Evolutionary conservation across 75 land plant genomes (phyloP).

Genomic region (Pinus tabuliformis): DNA sequence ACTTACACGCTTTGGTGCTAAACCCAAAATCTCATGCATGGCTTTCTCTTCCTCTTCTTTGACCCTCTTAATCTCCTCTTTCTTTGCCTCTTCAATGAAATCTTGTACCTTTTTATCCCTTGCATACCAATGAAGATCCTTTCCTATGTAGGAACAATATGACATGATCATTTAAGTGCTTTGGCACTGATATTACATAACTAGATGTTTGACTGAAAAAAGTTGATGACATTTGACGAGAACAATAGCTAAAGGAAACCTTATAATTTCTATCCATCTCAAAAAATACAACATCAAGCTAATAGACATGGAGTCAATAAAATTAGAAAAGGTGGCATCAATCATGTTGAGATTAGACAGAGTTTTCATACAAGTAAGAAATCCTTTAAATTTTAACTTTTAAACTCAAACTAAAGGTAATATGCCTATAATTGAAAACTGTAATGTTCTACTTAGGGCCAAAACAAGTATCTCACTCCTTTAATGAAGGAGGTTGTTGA

Average conservation of each 20-base stretch:
- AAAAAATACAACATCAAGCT: not conserved
- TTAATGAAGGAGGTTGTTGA: no score
- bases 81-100: conserved; percentile 44
- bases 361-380: not conserved
- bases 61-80: conserved; percentile 77
- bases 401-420: no score
- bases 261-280: not conserved
- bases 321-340: not conserved
- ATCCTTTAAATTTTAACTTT: no score
- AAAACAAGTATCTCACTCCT: no score
- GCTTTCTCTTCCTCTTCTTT: conserved; percentile 92
- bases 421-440: no score
- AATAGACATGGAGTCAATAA: not conserved
- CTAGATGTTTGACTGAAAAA: not conserved
- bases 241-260: not conserved
- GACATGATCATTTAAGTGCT: not conserved
- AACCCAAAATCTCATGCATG: conserved; percentile 87
- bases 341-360: not conserved
- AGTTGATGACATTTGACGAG: not conserved
- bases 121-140: conserved; percentile 90
- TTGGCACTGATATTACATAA: not conserved
- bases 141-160: conserved; percentile 47
- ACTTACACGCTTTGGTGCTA: conserved; percentile 76
- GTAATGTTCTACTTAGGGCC: no score
- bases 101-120: conserved; percentile 55